Evolutionary conservation across 2,329 filamentous ascomycete species (phyloP).

Genomic region (Fusarium citri): DNA sequence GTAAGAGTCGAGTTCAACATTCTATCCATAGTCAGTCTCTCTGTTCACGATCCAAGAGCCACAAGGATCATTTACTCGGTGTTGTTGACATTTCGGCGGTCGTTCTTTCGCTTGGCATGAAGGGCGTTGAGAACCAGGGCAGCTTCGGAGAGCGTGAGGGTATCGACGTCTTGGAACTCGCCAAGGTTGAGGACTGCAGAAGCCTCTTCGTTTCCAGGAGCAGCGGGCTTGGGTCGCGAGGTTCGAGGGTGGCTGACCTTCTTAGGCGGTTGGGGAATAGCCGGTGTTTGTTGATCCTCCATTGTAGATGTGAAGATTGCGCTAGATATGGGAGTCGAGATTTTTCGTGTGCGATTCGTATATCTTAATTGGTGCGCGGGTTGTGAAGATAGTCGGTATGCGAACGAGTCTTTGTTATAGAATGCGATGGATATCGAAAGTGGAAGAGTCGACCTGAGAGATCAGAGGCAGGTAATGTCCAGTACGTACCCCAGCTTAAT

Average conservation of each 20-base stretch:
- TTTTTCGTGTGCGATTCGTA: not conserved
- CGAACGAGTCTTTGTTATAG: not conserved
- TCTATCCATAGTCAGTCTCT: conserved; percentile 53
- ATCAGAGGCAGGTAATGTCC: conserved; percentile 26
- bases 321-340: not conserved
- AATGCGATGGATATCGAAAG: conserved; percentile 20
- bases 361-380: not conserved
- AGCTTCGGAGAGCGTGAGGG: conserved; percentile 91
- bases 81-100: conserved; percentile 84
- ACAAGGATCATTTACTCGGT: conserved; percentile 70
- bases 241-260: conserved; percentile 52
- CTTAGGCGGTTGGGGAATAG: conserved; percentile 25
- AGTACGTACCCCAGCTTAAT: conserved; percentile 37
- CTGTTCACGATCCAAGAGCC: not conserved
- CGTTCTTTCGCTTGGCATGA: conserved; percentile 80
- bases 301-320: conserved; percentile 14
- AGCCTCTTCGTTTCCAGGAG: conserved; percentile 88
- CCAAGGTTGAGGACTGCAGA: conserved; percentile 84
- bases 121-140: conserved; percentile 92
- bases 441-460: conserved; percentile 14
- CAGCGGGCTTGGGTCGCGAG: conserved; percentile 75
- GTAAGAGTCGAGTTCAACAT: conserved; percentile 89
- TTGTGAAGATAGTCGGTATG: not conserved
- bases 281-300: conserved; percentile 29
- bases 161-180: conserved; percentile 92